Evolutionary conservation across 257 asterid genomes (phyloP), one percentile per base, ranked within the genome.

Genomic region (Jacaranda mimosifolia): DNA sequence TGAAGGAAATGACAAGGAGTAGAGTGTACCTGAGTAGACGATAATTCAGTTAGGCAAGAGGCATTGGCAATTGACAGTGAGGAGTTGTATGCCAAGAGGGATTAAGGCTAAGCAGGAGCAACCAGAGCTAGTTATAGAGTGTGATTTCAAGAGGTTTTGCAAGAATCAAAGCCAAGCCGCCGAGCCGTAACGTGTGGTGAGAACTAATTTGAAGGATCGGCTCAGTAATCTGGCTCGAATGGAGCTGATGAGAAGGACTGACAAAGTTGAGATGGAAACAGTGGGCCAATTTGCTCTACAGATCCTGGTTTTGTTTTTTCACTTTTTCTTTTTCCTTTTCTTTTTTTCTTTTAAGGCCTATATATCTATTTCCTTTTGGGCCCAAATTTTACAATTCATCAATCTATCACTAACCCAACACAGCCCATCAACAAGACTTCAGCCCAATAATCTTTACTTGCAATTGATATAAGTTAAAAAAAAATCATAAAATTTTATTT

Each of bases 51-150:
- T 4, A 21, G 8, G 68, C 5, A 7, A n/a, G 32, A 6, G 9
- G 17, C 21, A 55, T n/a, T 55, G 32, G n/a, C 17, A 45, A 8
- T 2, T 7, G 49, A 10, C 51, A 45, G 12, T 45, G 11, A 45
- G 6, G 60, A 6, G 9, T 2, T 26, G 32, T 26, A 26, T 26
- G 32, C 32, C 32, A 26, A n/a, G 21, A 11, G 56, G 35, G 70
- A 73, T 42, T 59, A 59, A 60, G 63, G 49, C 35, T 49, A 62
- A 68, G 69, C 52, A 70, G 17, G 17, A 58, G 26, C 15, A 56
- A 51, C 15, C 0, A 48, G n/a, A 13, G n/a, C 3, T 17, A 17
- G 7, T 53, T 10, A 12, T 10, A 3, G 63, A 6, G 13, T 56
- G 63, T 56, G 63, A 56, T 56, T 56, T 56, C 6, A 18, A 56